A percentile compares a stretch with the other conserved stretches of the same genome.
Evolutionary conservation across 192 early-diverging fungal species (phyloP).

Genomic region (Coemansia asiatica): DNA sequence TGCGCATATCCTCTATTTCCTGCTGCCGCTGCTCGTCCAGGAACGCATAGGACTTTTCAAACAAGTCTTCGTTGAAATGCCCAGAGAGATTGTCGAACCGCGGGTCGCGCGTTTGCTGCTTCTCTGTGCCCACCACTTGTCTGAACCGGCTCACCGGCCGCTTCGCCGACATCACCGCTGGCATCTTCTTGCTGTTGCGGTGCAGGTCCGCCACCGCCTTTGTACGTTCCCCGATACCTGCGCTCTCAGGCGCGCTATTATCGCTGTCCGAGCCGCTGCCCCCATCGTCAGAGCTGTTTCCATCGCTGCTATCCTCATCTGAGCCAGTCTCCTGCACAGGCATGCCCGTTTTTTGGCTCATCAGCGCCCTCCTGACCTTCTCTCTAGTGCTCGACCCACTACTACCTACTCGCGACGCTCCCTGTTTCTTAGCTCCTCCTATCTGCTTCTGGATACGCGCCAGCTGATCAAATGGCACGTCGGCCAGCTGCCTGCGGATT

Average conservation of each 20-base stretch:
- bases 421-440: constrained; percentile 57
- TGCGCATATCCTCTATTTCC: constrained; percentile 72
- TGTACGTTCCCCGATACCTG: constrained; percentile 10
- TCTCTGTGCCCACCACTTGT: constrained; percentile 41
- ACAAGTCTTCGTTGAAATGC: constrained; percentile 87
- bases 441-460: constrained; percentile 75
- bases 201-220: constrained; percentile 9
- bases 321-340: constrained; percentile 28
- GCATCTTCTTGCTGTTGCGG: constrained; percentile 24
- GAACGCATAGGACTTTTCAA: constrained; percentile 90
- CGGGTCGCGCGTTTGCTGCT: constrained; percentile 71
- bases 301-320: not conserved
- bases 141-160: constrained; percentile 50
- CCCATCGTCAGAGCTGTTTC: not conserved
- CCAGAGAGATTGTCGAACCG: constrained; percentile 90
- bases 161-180: constrained; percentile 43
- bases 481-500: constrained; percentile 58
- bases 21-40: constrained; percentile 73
- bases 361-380: constrained; percentile 42
- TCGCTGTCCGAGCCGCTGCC: constrained; percentile 7
- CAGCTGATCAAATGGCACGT: constrained; percentile 78
- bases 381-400: constrained; percentile 26
- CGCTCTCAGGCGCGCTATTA: constrained; percentile 18
- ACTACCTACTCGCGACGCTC: constrained; percentile 21
- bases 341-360: constrained; percentile 33